Conservation (phyloP, 2,329 filamentous ascomycete species). For the Coniochaeta pulveracea region DNA sequence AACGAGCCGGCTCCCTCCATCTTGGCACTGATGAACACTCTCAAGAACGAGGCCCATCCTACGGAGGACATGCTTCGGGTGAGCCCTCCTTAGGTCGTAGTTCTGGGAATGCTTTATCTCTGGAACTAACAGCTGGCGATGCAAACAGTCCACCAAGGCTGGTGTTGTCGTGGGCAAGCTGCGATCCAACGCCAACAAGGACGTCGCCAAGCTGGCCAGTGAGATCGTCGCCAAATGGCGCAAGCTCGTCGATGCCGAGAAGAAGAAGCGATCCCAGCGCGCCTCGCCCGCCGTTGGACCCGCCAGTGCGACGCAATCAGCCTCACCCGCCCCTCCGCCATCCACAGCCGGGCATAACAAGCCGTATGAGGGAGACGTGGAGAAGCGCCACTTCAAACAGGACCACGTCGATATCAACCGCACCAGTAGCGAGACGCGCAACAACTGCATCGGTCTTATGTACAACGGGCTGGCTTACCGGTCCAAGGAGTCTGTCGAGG, state of each 20-base stretch:
- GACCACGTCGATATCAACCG: slow-evolving; percentile 71
- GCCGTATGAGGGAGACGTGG: slow-evolving; percentile 51
- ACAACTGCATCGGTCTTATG: slow-evolving; percentile 80
- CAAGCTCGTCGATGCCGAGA: slow-evolving; percentile 59
- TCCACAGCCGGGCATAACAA: slow-evolving; percentile 23
- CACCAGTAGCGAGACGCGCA: slow-evolving; percentile 62
- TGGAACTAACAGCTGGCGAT: too few species aligned
- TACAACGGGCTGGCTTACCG: slow-evolving; percentile 77
- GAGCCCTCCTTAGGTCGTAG: too few species aligned
- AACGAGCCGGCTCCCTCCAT: slow-evolving; percentile 47
- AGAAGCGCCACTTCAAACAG: slow-evolving; percentile 72
- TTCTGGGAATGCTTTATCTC: too few species aligned
- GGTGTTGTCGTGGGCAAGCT: slow-evolving; percentile 82
- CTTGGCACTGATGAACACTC: slow-evolving; percentile 6
- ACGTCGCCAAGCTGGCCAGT: slow-evolving; percentile 64
- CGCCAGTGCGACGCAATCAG: slow-evolving; percentile 33
- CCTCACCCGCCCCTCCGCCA: slow-evolving; percentile 34
- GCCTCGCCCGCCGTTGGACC: slow-evolving; percentile 28
- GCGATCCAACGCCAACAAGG: slow-evolving; percentile 65
- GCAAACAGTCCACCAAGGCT: slow-evolving; percentile 75
- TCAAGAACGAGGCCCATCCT: slow-evolving; percentile 5
- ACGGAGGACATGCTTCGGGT: slow-evolving; percentile 6
- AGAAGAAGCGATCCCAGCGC: slow-evolving; percentile 23
- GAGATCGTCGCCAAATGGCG: slow-evolving; percentile 87
- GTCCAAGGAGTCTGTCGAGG: slow-evolving; percentile 58